Conservation (phyloP, 768 basidiomycete species). For the Tylopilus felleus region DNA sequence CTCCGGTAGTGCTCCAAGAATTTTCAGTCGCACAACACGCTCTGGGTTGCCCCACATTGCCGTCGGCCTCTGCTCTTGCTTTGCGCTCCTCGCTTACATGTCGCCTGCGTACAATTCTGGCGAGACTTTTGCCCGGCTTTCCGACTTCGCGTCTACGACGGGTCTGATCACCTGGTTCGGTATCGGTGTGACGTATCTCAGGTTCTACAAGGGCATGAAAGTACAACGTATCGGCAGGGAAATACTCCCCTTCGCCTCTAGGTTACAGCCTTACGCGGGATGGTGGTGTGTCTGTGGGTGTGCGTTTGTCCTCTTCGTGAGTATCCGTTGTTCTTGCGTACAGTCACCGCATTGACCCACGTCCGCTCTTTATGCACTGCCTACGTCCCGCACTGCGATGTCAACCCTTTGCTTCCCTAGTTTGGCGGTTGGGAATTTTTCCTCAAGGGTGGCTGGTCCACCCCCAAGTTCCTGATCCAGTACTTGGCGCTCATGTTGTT, state of each 20-base stretch:
- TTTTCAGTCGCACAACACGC: background rate
- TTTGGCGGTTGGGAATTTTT: background rate
- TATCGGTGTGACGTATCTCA: conserved; percentile 44
- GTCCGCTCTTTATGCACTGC: background rate
- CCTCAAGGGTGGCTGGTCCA: background rate
- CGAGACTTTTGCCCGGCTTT: conserved; percentile 42
- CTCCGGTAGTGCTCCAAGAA: conserved; percentile 49
- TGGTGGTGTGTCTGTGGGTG: conserved; percentile 35
- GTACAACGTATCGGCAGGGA: conserved; percentile 47
- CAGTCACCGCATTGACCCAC: background rate
- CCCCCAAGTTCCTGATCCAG: background rate
- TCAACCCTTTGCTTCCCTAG: background rate
- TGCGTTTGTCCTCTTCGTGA: conserved; percentile 36
- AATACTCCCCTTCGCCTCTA: conserved; percentile 42
- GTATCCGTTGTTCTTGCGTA: background rate
- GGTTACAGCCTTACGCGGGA: conserved; percentile 40
- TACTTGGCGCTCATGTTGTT: conserved; percentile 41
- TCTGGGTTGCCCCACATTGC: background rate
- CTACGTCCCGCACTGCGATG: background rate
- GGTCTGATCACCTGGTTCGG: conserved; percentile 47
- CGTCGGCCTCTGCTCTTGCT: conserved; percentile 20
- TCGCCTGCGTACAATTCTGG: conserved; percentile 34
- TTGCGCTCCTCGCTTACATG: conserved; percentile 41
- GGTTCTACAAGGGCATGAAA: conserved; percentile 45
- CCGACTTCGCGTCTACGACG: conserved; percentile 34